Evolutionary conservation across 139 green algal genomes (phyloP), one percentile per base, ranked within the genome.

Genomic region (Chlamydomonas eustigma): DNA sequence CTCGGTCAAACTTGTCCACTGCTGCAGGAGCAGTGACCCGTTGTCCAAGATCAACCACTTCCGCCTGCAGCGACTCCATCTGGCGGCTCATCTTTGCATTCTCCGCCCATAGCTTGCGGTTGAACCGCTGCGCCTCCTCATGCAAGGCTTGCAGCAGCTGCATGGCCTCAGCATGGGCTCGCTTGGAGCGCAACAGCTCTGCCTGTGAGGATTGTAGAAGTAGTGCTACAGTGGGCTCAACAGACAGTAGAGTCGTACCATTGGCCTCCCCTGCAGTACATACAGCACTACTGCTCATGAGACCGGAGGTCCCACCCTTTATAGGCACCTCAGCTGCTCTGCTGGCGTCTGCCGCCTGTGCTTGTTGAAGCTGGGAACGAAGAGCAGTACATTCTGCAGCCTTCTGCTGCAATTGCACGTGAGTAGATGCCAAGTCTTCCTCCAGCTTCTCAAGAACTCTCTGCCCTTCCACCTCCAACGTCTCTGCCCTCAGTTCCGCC

Each of bases 101-200:
- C 58, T 70, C 58, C 24, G 28, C 28, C 58, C 58, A 70, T 28
- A 70, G 58, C 25, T 22, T 70, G 58, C 58, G 58, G 58, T 70
- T 70, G 58, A 70, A 70, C 8, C 58, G 58, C 58, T 70, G 58
- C 6, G 58, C 58, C 58, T 70, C 58, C 5, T 70, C 58, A 28
- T 70, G 58, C 58, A 70, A 37, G 25, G 58, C 18, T 5, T 70
- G 58, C 58, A 70, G 25, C 25, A 70, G 25, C 25, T 35, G 18
- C 18, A 22, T 6, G 6, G 58, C 24, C 58, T 70, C 58, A 28
- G 25, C 25, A 35, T 70, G 58, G 6, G 58, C 58, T 24, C 58
- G 58, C 58, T 70, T 70, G 24, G 8, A 32, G 58, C 58, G 58
- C 6, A 8, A 24, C 8, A 70, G 58, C 58, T 70, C 58, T 5